Evolutionary conservation across 2,329 filamentous ascomycete species (phyloP).

Genomic region (Penicillium sp.): DNA sequence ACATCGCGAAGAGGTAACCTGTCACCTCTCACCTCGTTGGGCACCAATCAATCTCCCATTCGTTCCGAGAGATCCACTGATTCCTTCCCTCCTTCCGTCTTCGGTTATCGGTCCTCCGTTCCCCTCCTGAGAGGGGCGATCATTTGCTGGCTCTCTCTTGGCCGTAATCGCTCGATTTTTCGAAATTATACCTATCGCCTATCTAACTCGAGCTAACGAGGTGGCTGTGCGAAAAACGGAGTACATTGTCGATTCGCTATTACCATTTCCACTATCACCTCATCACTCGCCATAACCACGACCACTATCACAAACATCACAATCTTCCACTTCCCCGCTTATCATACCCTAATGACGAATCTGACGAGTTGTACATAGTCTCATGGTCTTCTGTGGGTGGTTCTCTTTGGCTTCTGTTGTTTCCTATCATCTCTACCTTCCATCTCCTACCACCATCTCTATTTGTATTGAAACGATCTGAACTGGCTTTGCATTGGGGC

Average conservation of each 20-base stretch:
- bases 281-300: no score
- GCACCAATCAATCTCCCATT: background rate
- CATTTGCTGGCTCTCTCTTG: background rate
- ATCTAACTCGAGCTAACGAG: background rate
- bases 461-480: background rate
- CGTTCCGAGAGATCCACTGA: background rate
- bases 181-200: background rate
- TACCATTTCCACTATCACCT: background rate
- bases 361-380: constrained; percentile 5
- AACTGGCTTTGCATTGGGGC: constrained; percentile 1
- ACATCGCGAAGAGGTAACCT: constrained; percentile 5
- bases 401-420: background rate
- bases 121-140: background rate
- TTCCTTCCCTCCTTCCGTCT: background rate
- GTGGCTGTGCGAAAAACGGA: background rate
- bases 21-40: background rate
- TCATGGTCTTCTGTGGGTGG: background rate
- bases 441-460: background rate
- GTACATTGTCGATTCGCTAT: background rate
- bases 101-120: background rate
- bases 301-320: background rate
- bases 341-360: background rate
- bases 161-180: background rate
- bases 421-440: background rate
- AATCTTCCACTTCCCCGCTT: background rate